phyloP scores from a whole-genome alignment of 2,329 filamentous ascomycete genomes.

The Pseudocercospora pini-densiflorae region DNA sequence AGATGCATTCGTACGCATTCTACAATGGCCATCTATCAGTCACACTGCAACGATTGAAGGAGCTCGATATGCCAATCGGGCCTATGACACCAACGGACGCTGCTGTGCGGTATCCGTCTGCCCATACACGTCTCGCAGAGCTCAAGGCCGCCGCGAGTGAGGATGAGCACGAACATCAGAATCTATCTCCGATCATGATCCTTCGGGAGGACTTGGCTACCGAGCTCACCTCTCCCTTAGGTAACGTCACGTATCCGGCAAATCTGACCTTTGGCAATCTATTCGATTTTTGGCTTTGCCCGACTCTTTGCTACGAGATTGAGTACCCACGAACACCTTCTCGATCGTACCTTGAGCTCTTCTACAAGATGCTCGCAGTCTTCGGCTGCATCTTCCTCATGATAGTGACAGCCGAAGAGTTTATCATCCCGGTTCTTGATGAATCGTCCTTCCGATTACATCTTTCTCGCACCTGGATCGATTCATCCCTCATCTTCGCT shows the following conservation, averaged over 20 bases:
- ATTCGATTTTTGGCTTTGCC: conserved; percentile 84
- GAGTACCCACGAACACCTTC: conserved; percentile 83
- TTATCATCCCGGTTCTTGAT: conserved; percentile 86
- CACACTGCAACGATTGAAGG: conserved; percentile 77
- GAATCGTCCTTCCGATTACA: conserved; percentile 67
- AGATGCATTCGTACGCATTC: conserved; percentile 98
- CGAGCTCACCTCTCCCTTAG: conserved; percentile 89
- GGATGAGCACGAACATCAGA: conserved; percentile 50
- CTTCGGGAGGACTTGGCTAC: conserved; percentile 86
- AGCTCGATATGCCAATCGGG: conserved; percentile 71
- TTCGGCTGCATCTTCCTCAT: conserved; percentile 97
- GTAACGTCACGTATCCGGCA: conserved; percentile 84
- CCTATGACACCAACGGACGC: conserved; percentile 51
- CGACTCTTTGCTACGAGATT: conserved; percentile 95
- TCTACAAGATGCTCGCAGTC: conserved; percentile 83
- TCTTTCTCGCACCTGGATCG: conserved; percentile 56
- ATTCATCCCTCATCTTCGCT: conserved; percentile 77
- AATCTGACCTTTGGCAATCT: conserved; percentile 87
- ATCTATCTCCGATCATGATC: conserved; percentile 57
- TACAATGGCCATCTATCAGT: conserved; percentile 96
- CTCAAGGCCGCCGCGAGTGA: conserved; percentile 40
- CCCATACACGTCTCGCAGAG: conserved; percentile 57
- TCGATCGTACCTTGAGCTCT: conserved; percentile 80
- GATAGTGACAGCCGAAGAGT: conserved; percentile 89
- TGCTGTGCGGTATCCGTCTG: conserved; percentile 71